A percentile compares a stretch with the other conserved stretches of the same genome.
These are phyloP conservation scores for Kickxella alabastrina DNA, from an alignment of 192 early-diverging fungal species.

Conservation along the genomic window DNA sequence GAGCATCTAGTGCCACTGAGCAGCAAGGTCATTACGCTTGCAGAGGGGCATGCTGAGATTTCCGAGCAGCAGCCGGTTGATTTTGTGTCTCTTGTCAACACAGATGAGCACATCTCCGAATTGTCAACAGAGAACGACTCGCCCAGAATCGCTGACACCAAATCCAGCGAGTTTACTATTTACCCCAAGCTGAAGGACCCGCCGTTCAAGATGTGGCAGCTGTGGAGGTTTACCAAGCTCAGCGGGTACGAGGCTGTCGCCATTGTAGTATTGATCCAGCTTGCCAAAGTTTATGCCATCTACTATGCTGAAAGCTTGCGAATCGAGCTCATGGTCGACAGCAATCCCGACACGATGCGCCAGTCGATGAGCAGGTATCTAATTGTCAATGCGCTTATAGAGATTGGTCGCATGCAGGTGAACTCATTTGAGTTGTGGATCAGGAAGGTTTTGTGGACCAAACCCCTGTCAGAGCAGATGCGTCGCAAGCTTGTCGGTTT, in stretches of 20 bases:
- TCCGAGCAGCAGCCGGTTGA: slow-evolving; percentile 5
- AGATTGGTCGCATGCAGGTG: slow-evolving; percentile 9
- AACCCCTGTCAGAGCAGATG: neutral
- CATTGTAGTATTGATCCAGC: slow-evolving; percentile 2
- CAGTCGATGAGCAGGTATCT: slow-evolving; percentile 26
- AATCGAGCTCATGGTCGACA: slow-evolving; percentile 21
- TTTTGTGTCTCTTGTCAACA: too few relatives aligned
- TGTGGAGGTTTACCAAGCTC: slow-evolving; percentile 2
- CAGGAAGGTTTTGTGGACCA: slow-evolving; percentile 2
- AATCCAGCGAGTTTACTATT: neutral
- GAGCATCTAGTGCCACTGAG: slow-evolving; percentile 25
- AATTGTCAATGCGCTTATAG: slow-evolving; percentile 12
- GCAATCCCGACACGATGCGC: slow-evolving; percentile 16
- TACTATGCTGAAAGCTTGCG: slow-evolving; percentile 17
- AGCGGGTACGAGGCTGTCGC: slow-evolving; percentile 17
- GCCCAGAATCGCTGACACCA: too few relatives aligned
- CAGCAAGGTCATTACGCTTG: slow-evolving; percentile 16
- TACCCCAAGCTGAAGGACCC: slow-evolving; percentile 1
- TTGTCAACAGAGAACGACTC: too few relatives aligned
- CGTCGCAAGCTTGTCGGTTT: neutral
- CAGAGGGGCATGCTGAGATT: slow-evolving; percentile 4
- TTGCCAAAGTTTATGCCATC: slow-evolving; percentile 5
- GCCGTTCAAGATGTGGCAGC: slow-evolving; percentile 1
- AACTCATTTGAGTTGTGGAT: neutral
- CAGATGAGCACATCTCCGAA: too few relatives aligned